Evolutionary conservation across 768 basidiomycete genomes (phyloP), one percentile per base, ranked within the genome.

Genomic region (Lentinula detonsa): DNA sequence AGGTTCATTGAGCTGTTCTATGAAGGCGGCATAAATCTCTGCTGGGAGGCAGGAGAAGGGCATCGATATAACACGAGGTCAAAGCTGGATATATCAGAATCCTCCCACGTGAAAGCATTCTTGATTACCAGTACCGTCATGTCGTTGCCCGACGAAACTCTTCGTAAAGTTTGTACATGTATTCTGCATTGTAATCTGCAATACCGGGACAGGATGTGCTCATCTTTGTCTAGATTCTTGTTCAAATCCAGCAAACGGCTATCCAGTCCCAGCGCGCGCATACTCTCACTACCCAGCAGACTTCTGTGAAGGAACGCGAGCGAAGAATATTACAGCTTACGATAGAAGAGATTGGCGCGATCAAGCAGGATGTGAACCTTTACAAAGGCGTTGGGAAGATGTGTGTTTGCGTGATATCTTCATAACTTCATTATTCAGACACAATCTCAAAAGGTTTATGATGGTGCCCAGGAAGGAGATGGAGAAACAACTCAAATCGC

Each of bases 321-420:
- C 84, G 90, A 33, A 85, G 90, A 63, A 94, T 96, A 56, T 78
- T 96, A 15, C 91, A 95, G 73, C 80, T 98, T 21, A 97, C 95
- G 0, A 88, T 90, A 59, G 82, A 88, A 65, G 94, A 98, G 71
- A 85, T 98, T 63, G 78, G 77, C 35, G 76, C 80, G 39, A 82
- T 95, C 54, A 79, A 85, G 65, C 84, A 83, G 31, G 81, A 89
- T 62, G 87, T 90, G 11, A 92, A 89, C 68, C 76, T 97, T 67
- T 98, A 95, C 76, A 94, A 90, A 68, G 95, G 95, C 51, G 91
- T 98, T 49, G 95, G 95, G 35, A 98, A 98, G 75, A 96, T 96
- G 95, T 95, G 64, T 63, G 48, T 57, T 33, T 34, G 8, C 23
- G 39, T 15, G 23, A 18, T 16, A 18, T 4, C 33, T 18, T 8